Base-by-base conservation (phyloP, 2,329 filamentous ascomycete species). In the Cercospora janseana region DNA sequence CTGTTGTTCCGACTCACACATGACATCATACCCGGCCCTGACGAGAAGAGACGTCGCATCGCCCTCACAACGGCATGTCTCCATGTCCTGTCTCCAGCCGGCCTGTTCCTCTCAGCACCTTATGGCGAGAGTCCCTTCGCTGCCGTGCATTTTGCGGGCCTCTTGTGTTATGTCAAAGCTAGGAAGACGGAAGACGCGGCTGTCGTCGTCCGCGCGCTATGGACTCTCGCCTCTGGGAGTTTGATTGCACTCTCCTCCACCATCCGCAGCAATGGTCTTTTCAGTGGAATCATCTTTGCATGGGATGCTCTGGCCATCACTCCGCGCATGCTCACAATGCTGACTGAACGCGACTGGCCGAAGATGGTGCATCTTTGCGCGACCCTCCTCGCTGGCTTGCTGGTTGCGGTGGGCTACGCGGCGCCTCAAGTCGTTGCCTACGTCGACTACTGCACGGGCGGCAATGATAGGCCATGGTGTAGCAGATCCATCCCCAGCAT, bases 81-180 rank as follows among this genome's bases (percentile, higher is more conserved):
- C 41, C 89, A 97, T 67, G 79, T 95, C 48, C 65, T 97, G 41
- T 93, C 88, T 0, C 92, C 93, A 0, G 93, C 87, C 0, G 92
- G 92, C 0, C 71, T 96, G 2, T 97, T 98, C 66, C 79, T 98
- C 13, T 91, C 86, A 0, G 86, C 91, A 0, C 89, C 92, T 0
- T 95, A 93, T 68, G 79, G 82, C 7, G 93, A 98, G 72, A 82
- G 86, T 56, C 69, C 85, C 0, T 96, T 90, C 68, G 83, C 92
- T 0, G 75, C 87, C 16, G 73, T 95, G 26, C 87, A 86, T 31
- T 88, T 96, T 61, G 60, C 77, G 0, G 93, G 89, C 1, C 83
- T 83, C 62, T 76, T 87, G 23, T 67, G 86, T 40, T 93, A 92
- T 66, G 79, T 80, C 1, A 74, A 76, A 35, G 73, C 74, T 28